Percentiles rank a stretch among this genome's conserved stretches.
phyloP scores from a whole-genome alignment of 164 flowering plant species.

The Dillenia suffruticosa region DNA sequence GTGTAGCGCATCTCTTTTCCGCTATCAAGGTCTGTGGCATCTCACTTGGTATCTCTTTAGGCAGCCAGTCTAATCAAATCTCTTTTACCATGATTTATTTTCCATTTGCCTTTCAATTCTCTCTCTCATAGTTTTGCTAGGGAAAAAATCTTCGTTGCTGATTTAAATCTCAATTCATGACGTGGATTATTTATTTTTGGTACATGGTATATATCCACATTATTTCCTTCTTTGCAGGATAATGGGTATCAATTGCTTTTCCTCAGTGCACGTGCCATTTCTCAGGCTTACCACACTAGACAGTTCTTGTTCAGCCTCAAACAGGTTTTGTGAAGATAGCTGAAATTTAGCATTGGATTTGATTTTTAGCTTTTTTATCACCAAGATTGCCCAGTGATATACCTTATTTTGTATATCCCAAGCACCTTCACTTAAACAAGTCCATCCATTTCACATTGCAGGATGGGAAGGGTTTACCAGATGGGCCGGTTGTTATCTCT shows the following conservation, averaged over 20 bases:
- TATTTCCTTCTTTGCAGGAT: constrained; percentile 46
- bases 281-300: constrained; percentile 83
- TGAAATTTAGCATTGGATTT: not conserved
- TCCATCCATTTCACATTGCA: constrained; percentile 19
- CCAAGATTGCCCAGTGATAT: not conserved
- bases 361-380: not conserved
- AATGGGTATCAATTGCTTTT: constrained; percentile 94
- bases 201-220: too few relatives aligned
- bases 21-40: constrained; percentile 76
- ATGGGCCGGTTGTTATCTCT: constrained; percentile 95
- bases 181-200: too few relatives aligned
- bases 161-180: too few relatives aligned
- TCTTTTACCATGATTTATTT: too few relatives aligned
- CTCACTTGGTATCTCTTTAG: not conserved
- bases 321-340: constrained; percentile 49
- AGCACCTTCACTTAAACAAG: not conserved
- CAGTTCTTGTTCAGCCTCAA: constrained; percentile 82
- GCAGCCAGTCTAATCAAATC: too few relatives aligned
- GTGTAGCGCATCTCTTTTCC: constrained; percentile 91
- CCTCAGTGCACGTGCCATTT: constrained; percentile 95
- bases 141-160: too few relatives aligned
- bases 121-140: too few relatives aligned
- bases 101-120: too few relatives aligned
- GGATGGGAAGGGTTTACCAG: constrained; percentile 95
- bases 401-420: not conserved